A percentile compares a stretch with the other conserved stretches of the same genome.
Conservation (phyloP, 495 filamentous ascomycete species). For the Aspergillus campestris region DNA sequence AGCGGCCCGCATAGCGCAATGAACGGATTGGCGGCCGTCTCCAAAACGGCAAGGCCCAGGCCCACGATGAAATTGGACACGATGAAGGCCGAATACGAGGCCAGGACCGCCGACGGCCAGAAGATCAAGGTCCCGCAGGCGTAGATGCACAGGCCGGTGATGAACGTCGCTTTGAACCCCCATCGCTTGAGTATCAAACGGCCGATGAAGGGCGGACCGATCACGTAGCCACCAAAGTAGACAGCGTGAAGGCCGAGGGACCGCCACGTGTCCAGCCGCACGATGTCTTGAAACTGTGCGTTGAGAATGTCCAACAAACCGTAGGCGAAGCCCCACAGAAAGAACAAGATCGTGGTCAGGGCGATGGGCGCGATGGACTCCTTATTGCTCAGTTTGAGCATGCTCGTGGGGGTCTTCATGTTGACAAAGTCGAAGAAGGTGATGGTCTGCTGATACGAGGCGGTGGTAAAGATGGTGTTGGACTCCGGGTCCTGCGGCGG, state of each 20-base stretch:
- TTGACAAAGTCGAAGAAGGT: slow-evolving; percentile 79
- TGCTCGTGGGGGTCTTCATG: slow-evolving; percentile 66
- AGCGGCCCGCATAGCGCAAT: slow-evolving; percentile 59
- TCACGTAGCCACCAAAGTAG: slow-evolving; percentile 55
- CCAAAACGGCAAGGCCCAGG: slow-evolving; percentile 53
- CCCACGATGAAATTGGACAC: slow-evolving; percentile 63
- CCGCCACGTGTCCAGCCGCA: slow-evolving; percentile 37
- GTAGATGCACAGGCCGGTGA: slow-evolving; percentile 55
- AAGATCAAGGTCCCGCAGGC: slow-evolving; percentile 59
- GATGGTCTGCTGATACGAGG: slow-evolving; percentile 26
- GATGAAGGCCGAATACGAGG: slow-evolving; percentile 55
- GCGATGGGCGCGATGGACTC: slow-evolving; percentile 49
- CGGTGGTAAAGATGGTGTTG: slow-evolving; percentile 21
- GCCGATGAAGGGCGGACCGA: slow-evolving; percentile 52
- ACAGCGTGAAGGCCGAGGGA: slow-evolving; percentile 54
- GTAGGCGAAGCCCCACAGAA: slow-evolving; percentile 83
- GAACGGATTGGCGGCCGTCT: slow-evolving; percentile 61
- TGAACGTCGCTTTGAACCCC: slow-evolving; percentile 62
- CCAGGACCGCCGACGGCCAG: slow-evolving; percentile 64
- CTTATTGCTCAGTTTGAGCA: slow-evolving; percentile 54
- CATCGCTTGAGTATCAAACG: slow-evolving; percentile 49
- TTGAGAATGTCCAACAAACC: slow-evolving; percentile 73
- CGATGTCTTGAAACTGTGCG: slow-evolving; percentile 43
- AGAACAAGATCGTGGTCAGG: slow-evolving; percentile 69
- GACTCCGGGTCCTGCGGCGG: slow-evolving; percentile 22